Evolutionary conservation across 1,284 basidiomycete genomes (phyloP).

Genomic region (Pascua guehoae): DNA sequence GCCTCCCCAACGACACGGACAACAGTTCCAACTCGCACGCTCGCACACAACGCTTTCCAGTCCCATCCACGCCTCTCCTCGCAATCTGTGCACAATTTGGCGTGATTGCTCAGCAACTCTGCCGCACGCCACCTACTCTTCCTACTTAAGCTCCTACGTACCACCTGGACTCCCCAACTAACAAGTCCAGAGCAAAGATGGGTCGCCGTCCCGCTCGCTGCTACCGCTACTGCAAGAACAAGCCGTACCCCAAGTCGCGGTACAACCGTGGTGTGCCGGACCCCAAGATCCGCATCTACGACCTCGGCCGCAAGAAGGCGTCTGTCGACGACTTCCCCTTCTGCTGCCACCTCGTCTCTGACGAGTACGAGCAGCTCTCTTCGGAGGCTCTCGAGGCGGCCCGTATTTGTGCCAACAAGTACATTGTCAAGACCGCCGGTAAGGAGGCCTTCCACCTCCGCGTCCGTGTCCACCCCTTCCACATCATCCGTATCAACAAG

Average conservation of each 20-base stretch:
- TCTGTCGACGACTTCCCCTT: slow-evolving; percentile 96
- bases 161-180: not conserved
- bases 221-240: slow-evolving; percentile 99
- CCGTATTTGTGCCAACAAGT: slow-evolving; percentile 99
- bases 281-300: slow-evolving; percentile 91
- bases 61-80: too few species aligned
- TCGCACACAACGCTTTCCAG: too few species aligned
- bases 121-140: not conserved
- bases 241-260: slow-evolving; percentile 79
- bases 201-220: slow-evolving; percentile 94
- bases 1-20: not conserved
- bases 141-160: not conserved
- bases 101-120: slow-evolving; percentile 4
- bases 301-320: slow-evolving; percentile 91
- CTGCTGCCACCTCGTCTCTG: slow-evolving; percentile 93
- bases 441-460: slow-evolving; percentile 99
- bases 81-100: not conserved
- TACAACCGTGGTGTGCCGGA: slow-evolving; percentile 99
- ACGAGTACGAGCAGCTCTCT: slow-evolving; percentile 97
- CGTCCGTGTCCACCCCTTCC: slow-evolving; percentile 97
- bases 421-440: slow-evolving; percentile 95
- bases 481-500: slow-evolving; percentile 99
- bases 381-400: slow-evolving; percentile 96
- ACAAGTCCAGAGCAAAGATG: slow-evolving; percentile 57
- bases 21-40: not conserved